Evolutionary conservation across 768 basidiomycete species (phyloP), one percentile per base, ranked within the genome.

Genomic region (Trametes meyenii): DNA sequence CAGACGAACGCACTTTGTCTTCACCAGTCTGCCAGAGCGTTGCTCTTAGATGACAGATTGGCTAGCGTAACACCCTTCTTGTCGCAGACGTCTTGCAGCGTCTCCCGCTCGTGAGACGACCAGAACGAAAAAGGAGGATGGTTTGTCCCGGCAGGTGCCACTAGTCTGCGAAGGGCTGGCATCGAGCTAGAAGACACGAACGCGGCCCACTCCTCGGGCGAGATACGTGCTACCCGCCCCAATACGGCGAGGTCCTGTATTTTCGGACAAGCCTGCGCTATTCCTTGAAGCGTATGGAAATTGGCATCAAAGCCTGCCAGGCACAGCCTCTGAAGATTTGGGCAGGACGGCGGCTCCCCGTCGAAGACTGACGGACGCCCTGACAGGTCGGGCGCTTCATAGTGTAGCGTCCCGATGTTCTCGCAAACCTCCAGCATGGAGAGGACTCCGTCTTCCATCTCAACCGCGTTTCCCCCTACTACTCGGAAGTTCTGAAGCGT

Each of bases 281-380:
- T 71, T 35, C 67, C 60, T 21, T 58, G 56, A 35, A 85, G 67
- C 5, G 70, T 71, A 12, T 72, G 78, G 12, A 60, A 55, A 52
- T 81, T 78, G 49, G 80, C 69, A 26, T 75, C 73, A 16, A 80
- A 69, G 7, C 81, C 81, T 12, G 71, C 70, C 19, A 85, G 66
- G 49, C 74, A 73, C n/a, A 85, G 70, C 19, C 70, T 72, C 21
- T 74, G 78, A 29, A 85, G 70, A 12, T 67, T 66, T 19, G 70
- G 61, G 7, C 70, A 69, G 24, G 50, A 35, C 12, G 66, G 62
- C 14, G 68, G 52, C 21, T 70, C 72, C 40, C 69, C 66, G 56
- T 73, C 73, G 55, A 80, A 74, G 52, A 82, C 58, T 13, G 73
- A 62, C 19, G 66, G 57, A 48, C 68, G 68, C 0, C 65, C 52